A percentile compares a stretch with the other conserved stretches of the same genome.
Evolutionary conservation across 768 basidiomycete genomes (phyloP).

Genomic region (Panellus pusillus): DNA sequence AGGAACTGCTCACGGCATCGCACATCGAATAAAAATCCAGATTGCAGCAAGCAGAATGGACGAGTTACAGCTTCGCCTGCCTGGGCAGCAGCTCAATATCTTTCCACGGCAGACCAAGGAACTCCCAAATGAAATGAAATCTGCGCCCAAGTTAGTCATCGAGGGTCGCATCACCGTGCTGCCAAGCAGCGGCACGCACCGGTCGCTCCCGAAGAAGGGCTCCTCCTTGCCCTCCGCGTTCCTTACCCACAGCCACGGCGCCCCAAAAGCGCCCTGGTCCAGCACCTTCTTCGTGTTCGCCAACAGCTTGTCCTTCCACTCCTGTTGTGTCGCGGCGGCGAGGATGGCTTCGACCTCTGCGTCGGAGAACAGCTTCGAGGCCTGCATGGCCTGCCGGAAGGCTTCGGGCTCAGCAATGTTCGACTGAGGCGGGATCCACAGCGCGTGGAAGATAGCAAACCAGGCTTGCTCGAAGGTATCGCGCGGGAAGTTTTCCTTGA

Average conservation of each 20-base stretch:
- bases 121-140: slow-evolving; percentile 23
- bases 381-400: slow-evolving; percentile 1
- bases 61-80: slow-evolving; percentile 4
- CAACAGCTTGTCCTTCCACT: slow-evolving; percentile 19
- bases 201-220: slow-evolving; percentile 24
- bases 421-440: slow-evolving; percentile 17
- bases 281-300: slow-evolving; percentile 21
- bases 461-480: slow-evolving; percentile 17
- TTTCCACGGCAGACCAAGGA: slow-evolving; percentile 20
- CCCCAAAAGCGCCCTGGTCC: slow-evolving; percentile 22
- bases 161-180: background rate
- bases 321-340: slow-evolving; percentile 8
- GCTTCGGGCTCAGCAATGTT: slow-evolving; percentile 10
- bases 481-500: slow-evolving; percentile 17
- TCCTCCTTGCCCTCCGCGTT: slow-evolving; percentile 20
- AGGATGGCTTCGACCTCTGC: slow-evolving; percentile 15
- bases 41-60: background rate
- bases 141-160: background rate
- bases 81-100: slow-evolving; percentile 17
- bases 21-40: background rate
- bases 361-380: slow-evolving; percentile 12
- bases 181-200: slow-evolving; percentile 3
- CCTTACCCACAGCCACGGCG: slow-evolving; percentile 23
- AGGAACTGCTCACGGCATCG: too few relatives aligned
- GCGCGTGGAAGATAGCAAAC: slow-evolving; percentile 13